Evolutionary conservation across 2,329 filamentous ascomycete species (phyloP).

Genomic region (Calonectria naviculata): DNA sequence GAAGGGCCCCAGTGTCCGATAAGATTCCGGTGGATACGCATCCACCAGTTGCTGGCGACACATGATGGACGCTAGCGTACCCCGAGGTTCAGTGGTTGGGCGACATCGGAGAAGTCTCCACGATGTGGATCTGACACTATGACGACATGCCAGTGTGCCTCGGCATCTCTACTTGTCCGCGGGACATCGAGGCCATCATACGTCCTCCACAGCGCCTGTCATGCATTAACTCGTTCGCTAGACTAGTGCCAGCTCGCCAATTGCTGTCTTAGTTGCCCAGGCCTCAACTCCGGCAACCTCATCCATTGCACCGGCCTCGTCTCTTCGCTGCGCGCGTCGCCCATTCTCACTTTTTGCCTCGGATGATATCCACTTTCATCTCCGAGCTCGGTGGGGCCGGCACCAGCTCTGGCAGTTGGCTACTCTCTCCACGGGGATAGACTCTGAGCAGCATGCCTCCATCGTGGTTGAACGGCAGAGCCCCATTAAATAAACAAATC

Average conservation of each 20-base stretch:
- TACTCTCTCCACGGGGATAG: background rate
- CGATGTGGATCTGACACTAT: background rate
- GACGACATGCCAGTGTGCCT: background rate
- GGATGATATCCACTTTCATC: background rate
- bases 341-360: background rate
- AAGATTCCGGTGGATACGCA: background rate
- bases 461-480: background rate
- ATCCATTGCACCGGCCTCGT: background rate
- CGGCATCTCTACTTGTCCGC: background rate
- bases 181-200: background rate
- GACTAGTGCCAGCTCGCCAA: background rate
- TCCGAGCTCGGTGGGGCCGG: background rate
- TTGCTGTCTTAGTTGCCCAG: background rate
- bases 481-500: background rate
- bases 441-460: background rate
- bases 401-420: background rate
- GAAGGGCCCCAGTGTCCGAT: background rate
- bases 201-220: background rate
- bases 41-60: background rate
- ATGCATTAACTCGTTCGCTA: background rate
- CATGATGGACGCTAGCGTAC: background rate
- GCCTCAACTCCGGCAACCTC: background rate
- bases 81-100: background rate
- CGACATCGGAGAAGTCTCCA: background rate
- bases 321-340: background rate